A percentile compares a stretch with the other conserved stretches of the same genome.
These are phyloP conservation scores for Metarhizium album DNA, from an alignment of 2,329 filamentous ascomycete genomes.

Conservation along the genomic window DNA sequence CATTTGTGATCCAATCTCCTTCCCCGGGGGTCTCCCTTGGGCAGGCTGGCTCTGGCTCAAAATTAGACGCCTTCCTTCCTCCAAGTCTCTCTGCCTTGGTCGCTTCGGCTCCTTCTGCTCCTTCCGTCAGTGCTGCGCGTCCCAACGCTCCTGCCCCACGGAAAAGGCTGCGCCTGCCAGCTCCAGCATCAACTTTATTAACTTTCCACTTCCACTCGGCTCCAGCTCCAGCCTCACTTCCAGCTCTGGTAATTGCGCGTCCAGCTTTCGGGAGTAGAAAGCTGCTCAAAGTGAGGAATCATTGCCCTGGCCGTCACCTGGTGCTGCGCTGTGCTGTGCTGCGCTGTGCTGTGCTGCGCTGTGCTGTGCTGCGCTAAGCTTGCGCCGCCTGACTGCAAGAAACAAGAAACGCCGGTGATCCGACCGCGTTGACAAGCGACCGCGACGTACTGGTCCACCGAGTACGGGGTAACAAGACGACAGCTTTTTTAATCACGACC, in stretches of 20 bases:
- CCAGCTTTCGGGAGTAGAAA: too few relatives aligned
- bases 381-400: background rate
- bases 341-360: background rate
- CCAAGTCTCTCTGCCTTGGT: background rate
- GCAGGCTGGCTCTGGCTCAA: background rate
- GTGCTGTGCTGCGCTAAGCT: background rate
- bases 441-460: background rate
- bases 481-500: too few relatives aligned
- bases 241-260: too few relatives aligned
- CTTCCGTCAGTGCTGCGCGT: background rate
- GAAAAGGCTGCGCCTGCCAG: background rate
- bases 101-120: background rate
- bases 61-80: background rate
- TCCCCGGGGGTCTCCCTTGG: constrained; percentile 2
- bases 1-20: constrained; percentile 3
- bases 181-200: background rate
- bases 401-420: background rate
- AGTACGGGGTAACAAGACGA: too few relatives aligned
- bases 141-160: background rate
- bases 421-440: background rate
- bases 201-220: too few relatives aligned
- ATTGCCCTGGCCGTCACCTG: too few relatives aligned
- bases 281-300: too few relatives aligned
- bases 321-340: background rate
- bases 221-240: too few relatives aligned